Evolutionary conservation across 1,139 yeast genomes (phyloP), one percentile per base, ranked within the genome.

Genomic region (Hyphopichia pseudoburtonii): DNA sequence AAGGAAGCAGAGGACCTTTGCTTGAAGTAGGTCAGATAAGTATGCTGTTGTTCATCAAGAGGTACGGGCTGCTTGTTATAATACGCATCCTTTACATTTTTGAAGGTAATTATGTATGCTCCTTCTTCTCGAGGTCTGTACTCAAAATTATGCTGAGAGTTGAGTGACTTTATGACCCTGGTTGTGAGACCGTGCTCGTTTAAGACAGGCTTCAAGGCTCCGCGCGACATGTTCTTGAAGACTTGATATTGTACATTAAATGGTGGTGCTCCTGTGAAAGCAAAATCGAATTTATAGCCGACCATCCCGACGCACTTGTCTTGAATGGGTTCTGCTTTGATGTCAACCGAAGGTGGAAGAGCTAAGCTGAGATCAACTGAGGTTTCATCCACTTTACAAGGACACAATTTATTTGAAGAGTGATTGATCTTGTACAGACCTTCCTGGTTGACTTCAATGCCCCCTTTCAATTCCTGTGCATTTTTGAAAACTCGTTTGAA

Each of bases 281-380:
- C 82, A 46, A 90, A 89, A 33, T 76, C 76, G 41, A 88, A 80
- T 17, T 67, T 65, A 48, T 72, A 78, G 0, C 97, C 98, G 8
- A 88, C 82, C 36, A 90, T 87, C 1, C 98, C 98, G 24, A 94
- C 86, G 64, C 99, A 92, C 41, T 84, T 79, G 52, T 92, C 97
- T 26, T 80, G 68, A 3, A 90, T 78, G 2, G 89, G 81, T 3
- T 69, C 65, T 1, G 86, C 76, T 4, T 54, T 45, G 5, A 85
- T 79, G 36, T 56, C 66, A 47, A 80, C 72, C 40, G 54, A 59
- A 3, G 92, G 92, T 12, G 66, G 69, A 0, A 60, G 45, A 1
- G 72, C 73, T 3, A 54, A 42, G 11, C 40, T 43, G 2, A 70
- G 37, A 1, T 22, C 30, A 3, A 66, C 48, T 14, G 32, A 32